phyloP scores from a whole-genome alignment of 306 rosid genomes.

The Astragalus membranaceus region DNA sequence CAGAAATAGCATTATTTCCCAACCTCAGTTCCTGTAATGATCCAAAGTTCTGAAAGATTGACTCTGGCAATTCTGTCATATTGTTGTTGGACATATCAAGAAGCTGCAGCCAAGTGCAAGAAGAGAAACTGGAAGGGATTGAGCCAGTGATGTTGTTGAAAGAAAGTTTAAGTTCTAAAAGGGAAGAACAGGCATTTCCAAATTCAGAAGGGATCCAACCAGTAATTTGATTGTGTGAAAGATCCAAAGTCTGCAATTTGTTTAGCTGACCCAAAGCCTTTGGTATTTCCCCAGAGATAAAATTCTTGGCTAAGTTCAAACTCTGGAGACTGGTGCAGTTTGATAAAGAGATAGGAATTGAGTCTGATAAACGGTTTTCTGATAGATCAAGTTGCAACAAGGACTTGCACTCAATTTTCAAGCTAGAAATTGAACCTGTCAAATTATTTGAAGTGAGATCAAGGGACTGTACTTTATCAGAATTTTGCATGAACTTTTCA shows the following conservation, averaged over 20 bases:
- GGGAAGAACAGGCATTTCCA: slow-evolving; percentile 62
- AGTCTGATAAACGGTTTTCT: slow-evolving; percentile 52
- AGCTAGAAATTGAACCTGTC: slow-evolving; percentile 64
- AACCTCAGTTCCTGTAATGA: slow-evolving; percentile 61
- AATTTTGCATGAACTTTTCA: slow-evolving; percentile 38
- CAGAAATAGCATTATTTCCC: slow-evolving; percentile 71
- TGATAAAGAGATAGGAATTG: slow-evolving; percentile 57
- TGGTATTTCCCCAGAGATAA: slow-evolving; percentile 67
- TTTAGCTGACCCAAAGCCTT: slow-evolving; percentile 55
- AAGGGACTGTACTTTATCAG: slow-evolving; percentile 56
- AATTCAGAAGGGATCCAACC: slow-evolving; percentile 90
- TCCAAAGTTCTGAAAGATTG: slow-evolving; percentile 55
- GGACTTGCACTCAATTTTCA: slow-evolving; percentile 55
- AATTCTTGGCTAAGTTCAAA: slow-evolving; percentile 49
- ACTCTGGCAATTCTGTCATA: slow-evolving; percentile 53
- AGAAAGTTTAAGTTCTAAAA: slow-evolving; percentile 59
- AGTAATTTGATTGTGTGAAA: slow-evolving; percentile 66
- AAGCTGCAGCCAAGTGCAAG: slow-evolving; percentile 61
- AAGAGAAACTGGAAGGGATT: slow-evolving; percentile 55
- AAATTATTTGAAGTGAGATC: slow-evolving; percentile 80
- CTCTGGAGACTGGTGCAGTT: slow-evolving; percentile 66
- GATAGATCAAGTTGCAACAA: slow-evolving; percentile 65
- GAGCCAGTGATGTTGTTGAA: slow-evolving; percentile 74
- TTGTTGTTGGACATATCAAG: slow-evolving; percentile 87
- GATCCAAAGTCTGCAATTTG: slow-evolving; percentile 62